Evolutionary conservation across 257 asterid species (phyloP), one percentile per base, ranked within the genome.

Genomic region (Plantago ovata): DNA sequence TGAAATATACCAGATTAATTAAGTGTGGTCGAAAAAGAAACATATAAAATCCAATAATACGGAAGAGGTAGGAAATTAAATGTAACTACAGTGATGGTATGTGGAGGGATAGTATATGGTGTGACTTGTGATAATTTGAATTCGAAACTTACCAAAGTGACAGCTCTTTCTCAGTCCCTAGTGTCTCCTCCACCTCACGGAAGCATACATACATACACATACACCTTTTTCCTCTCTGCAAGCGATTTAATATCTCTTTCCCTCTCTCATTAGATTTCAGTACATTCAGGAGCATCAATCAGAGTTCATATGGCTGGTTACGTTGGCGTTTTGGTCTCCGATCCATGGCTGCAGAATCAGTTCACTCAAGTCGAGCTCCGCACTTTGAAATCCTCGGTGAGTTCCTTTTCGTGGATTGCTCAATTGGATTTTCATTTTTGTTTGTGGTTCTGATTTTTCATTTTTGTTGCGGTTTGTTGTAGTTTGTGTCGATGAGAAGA

Each of bases 271-370:
- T 24, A 5, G n/a, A n/a, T n/a, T 28, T 53, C 50, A 6, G 42
- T 46, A 66, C 57, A 58, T 50, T 49, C 22, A 9, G 19, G 11
- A 23, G 7, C 50, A 13, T 13, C 32, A 41, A 41, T 19, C 14
- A 67, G 56, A 61, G 42, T 58, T 66, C 58, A 89, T n/a, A n/a
- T 85, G 97, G 95, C 97, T 23, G 90, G 84, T 5, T 89, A 84
- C 41, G 80, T 73, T 18, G 97, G 97, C 33, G 94, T 89, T 38
- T 60, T 86, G 62, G 87, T 86, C 13, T 87, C 98, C 56, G 96
- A 90, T 90, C 96, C 94, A 45, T 87, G 98, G 98, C 88, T 90
- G 32, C 98, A 90, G 87, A 90, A 80, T 58, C 95, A 90, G 81
- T 90, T 87, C 61, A 87, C 96, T 55, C 98, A 90, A 79, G 96